Evolutionary conservation across 2,329 filamentous ascomycete genomes (phyloP).

Genomic region (Paracorniculantispora psalliotae): DNA sequence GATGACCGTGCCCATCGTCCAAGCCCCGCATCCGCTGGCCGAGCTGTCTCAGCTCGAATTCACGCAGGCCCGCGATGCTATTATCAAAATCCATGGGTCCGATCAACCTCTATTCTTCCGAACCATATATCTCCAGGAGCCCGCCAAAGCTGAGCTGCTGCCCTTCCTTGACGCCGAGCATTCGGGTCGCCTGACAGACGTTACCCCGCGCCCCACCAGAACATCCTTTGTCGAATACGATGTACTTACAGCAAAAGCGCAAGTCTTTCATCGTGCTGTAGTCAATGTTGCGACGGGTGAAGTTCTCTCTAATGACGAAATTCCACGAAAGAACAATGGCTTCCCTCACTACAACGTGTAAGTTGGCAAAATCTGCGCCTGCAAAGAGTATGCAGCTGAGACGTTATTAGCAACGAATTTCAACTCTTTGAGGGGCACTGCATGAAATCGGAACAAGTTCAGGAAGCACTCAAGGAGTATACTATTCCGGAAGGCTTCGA

Average conservation of each 20-base stretch:
- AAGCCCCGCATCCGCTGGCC: conserved; percentile 39
- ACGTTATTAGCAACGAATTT: conserved; percentile 32
- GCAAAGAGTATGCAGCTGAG: neutral
- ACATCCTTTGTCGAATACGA: conserved; percentile 43
- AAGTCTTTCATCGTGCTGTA: conserved; percentile 32
- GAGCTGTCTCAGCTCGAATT: conserved; percentile 48
- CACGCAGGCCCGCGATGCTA: conserved; percentile 38
- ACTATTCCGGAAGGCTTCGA: conserved; percentile 39
- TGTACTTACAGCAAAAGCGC: conserved; percentile 27
- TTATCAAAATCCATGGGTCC: conserved; percentile 30
- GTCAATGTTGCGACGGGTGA: conserved; percentile 32
- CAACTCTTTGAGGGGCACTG: conserved; percentile 35
- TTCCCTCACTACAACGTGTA: conserved; percentile 35
- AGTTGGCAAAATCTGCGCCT: conserved; percentile 2
- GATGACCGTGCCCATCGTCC: conserved; percentile 6
- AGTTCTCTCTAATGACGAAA: conserved; percentile 23
- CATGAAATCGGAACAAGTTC: conserved; percentile 39
- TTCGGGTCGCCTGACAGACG: conserved; percentile 39
- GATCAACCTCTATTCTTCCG: conserved; percentile 40
- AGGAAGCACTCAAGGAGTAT: conserved; percentile 43
- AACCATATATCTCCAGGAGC: conserved; percentile 59
- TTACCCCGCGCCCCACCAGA: conserved; percentile 39
- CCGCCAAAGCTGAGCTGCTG: conserved; percentile 52
- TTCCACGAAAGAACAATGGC: conserved; percentile 20
- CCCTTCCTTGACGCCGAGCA: conserved; percentile 60